phyloP scores from a whole-genome alignment of 768 basidiomycete genomes.

The Pisolithus tinctorius region DNA sequence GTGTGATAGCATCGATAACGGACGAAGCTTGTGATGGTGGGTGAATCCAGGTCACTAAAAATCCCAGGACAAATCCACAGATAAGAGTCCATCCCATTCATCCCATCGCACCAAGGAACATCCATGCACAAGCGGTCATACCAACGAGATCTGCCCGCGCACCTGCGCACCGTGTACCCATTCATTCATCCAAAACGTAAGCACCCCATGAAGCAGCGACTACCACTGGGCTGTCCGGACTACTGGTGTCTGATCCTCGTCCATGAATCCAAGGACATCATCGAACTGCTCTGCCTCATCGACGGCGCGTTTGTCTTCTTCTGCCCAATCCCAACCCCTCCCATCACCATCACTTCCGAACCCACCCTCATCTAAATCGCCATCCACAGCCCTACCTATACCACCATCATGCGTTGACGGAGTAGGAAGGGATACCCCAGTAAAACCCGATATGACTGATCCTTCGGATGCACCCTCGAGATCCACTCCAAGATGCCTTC shows the following conservation, averaged over 20 bases:
- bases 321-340: slow-evolving; percentile 16
- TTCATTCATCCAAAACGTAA: too few relatives aligned
- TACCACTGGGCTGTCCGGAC: slow-evolving; percentile 6
- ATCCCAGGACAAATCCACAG: too few relatives aligned
- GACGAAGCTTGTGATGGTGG: too few relatives aligned
- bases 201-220: background rate
- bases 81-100: too few relatives aligned
- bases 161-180: too few relatives aligned
- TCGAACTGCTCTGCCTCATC: slow-evolving; percentile 28
- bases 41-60: too few relatives aligned
- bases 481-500: slow-evolving; percentile 4
- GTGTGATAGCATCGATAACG: too few relatives aligned
- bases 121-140: too few relatives aligned
- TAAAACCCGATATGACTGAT: slow-evolving; percentile 19
- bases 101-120: too few relatives aligned
- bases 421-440: slow-evolving; percentile 31
- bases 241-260: slow-evolving; percentile 24
- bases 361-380: background rate
- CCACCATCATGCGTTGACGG: slow-evolving; percentile 29
- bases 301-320: slow-evolving; percentile 24
- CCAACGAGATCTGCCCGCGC: too few relatives aligned
- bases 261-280: slow-evolving; percentile 27
- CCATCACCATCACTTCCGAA: slow-evolving; percentile 11
- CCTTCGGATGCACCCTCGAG: slow-evolving; percentile 21
- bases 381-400: background rate